Evolutionary conservation across 441 rosid species (phyloP).

Genomic region (Bruguiera hainesii): DNA sequence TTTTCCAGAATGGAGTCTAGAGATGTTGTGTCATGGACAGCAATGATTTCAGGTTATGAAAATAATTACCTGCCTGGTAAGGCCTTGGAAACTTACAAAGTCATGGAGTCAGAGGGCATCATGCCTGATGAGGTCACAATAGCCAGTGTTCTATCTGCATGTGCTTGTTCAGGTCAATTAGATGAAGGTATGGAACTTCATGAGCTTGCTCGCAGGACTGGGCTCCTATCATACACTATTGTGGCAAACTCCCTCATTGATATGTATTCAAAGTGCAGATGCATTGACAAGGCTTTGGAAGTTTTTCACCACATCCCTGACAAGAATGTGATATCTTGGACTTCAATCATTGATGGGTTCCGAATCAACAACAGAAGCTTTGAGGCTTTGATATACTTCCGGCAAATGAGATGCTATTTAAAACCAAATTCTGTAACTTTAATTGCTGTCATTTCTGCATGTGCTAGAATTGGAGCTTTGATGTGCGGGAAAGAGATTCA

Average conservation of each 20-base stretch:
- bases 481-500: constrained; percentile 94
- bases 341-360: constrained; percentile 75
- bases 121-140: constrained; percentile 72
- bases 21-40: constrained; percentile 84
- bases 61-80: constrained; percentile 46
- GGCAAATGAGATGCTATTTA: constrained; percentile 53
- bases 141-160: constrained; percentile 76
- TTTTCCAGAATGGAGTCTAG: constrained; percentile 53
- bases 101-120: constrained; percentile 57
- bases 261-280: constrained; percentile 90
- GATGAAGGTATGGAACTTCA: constrained; percentile 73
- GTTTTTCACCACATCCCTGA: constrained; percentile 59
- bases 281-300: constrained; percentile 75
- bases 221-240: constrained; percentile 53
- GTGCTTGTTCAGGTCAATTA: constrained; percentile 61
- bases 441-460: constrained; percentile 69
- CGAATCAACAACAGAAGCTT: constrained; percentile 70
- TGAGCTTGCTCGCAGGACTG: constrained; percentile 56
- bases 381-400: constrained; percentile 75
- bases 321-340: constrained; percentile 92
- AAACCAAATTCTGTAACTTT: constrained; percentile 75
- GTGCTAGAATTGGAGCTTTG: constrained; percentile 81
- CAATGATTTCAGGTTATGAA: constrained; percentile 82
- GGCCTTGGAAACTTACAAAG: constrained; percentile 60
- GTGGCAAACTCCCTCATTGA: constrained; percentile 78